Conservation (phyloP, 306 rosid species). For the Citrullus colocynthis region DNA sequence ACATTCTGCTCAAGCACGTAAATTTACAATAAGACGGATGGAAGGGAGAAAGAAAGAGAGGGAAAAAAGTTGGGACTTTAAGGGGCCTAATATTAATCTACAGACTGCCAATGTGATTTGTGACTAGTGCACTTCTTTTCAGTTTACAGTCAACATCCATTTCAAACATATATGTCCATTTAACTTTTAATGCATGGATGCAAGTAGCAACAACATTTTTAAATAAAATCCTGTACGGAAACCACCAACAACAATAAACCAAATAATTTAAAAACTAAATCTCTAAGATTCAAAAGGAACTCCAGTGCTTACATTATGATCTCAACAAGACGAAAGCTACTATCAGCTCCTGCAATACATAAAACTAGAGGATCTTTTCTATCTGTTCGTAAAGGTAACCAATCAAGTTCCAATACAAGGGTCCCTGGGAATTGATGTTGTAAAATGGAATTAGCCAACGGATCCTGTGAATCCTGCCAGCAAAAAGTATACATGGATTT, state of each 20-base stretch:
- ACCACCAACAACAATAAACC: background rate
- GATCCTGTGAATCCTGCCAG: slow-evolving; percentile 83
- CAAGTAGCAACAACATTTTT: background rate
- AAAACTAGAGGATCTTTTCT: slow-evolving; percentile 74
- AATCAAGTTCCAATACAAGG: slow-evolving; percentile 90
- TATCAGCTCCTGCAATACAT: slow-evolving; percentile 97
- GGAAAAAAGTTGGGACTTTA: background rate
- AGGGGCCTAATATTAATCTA: too few species aligned
- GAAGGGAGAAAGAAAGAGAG: background rate
- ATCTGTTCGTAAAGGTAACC: slow-evolving; percentile 86
- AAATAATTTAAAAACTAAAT: background rate
- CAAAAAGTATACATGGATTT: background rate
- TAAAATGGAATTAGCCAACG: slow-evolving; percentile 83
- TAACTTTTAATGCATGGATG: background rate
- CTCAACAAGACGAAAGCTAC: slow-evolving; percentile 93
- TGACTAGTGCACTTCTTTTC: background rate
- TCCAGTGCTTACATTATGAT: slow-evolving; percentile 42
- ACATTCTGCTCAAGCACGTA: background rate
- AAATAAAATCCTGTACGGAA: background rate
- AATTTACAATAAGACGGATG: background rate
- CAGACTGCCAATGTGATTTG: background rate
- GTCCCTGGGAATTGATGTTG: slow-evolving; percentile 91
- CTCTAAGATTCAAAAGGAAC: slow-evolving; percentile 5
- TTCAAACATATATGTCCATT: background rate
- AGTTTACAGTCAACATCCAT: background rate